phyloP scores from a whole-genome alignment of 148 eudicot genomes.

The Rhododendron ferrugineum region DNA sequence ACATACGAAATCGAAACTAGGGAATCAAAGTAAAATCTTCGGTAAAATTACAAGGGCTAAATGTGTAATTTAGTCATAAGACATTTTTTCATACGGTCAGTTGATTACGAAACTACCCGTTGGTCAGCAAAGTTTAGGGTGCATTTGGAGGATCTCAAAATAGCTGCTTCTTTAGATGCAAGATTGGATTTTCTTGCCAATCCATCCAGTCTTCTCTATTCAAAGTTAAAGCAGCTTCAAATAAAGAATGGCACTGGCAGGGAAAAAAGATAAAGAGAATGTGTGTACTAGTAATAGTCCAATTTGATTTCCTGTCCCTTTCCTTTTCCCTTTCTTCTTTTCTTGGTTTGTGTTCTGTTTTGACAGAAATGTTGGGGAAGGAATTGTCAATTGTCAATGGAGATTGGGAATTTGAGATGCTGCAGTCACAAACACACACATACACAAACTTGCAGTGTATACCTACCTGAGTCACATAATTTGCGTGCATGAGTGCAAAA shows the following conservation, averaged over 20 bases:
- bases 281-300: slow-evolving; percentile 16
- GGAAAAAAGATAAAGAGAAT: slow-evolving; percentile 12
- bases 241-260: background rate
- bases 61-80: background rate
- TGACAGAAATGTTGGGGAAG: slow-evolving; percentile 15
- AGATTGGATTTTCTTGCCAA: slow-evolving; percentile 16
- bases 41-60: background rate
- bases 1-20: background rate
- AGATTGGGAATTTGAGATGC: background rate
- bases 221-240: slow-evolving; percentile 33
- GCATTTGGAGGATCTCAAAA: background rate
- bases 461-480: no score
- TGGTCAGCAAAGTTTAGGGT: slow-evolving; percentile 31
- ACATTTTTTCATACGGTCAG: slow-evolving; percentile 16
- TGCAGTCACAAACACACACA: no score
- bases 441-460: no score
- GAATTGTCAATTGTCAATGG: slow-evolving; percentile 8
- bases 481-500: no score
- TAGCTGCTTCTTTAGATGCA: slow-evolving; percentile 5
- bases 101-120: slow-evolving; percentile 16
- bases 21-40: background rate
- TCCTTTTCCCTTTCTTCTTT: slow-evolving; percentile 1
- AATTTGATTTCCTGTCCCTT: background rate
- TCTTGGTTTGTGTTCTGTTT: slow-evolving; percentile 18
- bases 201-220: slow-evolving; percentile 28